Percentiles rank a stretch among this genome's conserved stretches.
These are phyloP conservation scores for Aphanomyces invadans DNA, from an alignment of 352 stramenopile genomes.

Conservation along the genomic window DNA sequence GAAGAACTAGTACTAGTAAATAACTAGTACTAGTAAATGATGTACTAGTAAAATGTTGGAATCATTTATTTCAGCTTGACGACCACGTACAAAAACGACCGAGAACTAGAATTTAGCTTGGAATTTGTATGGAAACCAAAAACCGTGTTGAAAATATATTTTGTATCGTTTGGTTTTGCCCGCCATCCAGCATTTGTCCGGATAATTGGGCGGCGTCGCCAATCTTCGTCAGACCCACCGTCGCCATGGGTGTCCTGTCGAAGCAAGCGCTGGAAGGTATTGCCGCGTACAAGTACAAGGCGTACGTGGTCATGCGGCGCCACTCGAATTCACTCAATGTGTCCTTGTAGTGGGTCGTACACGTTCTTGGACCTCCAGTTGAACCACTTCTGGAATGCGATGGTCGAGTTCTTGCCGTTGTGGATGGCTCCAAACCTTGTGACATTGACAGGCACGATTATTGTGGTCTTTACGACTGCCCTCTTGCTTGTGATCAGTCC, in stretches of 20 bases:
- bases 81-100: no score
- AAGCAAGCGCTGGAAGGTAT: conserved; percentile 78
- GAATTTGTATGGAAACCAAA: no score
- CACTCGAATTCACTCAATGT: conserved; percentile 6
- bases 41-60: no score
- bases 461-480: conserved; percentile 69
- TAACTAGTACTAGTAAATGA: no score
- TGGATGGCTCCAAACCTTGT: conserved; percentile 90
- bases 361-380: conserved; percentile 83
- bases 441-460: conserved; percentile 77
- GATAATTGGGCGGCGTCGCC: neutral
- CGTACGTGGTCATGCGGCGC: conserved; percentile 36
- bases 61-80: no score
- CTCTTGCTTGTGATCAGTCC: conserved; percentile 72
- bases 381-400: conserved; percentile 83
- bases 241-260: conserved; percentile 22
- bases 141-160: no score
- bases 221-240: neutral
- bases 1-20: no score
- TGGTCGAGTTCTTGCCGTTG: conserved; percentile 67
- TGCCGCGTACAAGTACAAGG: conserved; percentile 82
- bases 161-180: no score
- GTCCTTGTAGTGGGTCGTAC: conserved; percentile 56
- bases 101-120: no score
- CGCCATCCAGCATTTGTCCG: no score